Evolutionary conservation across 192 early-diverging fungal genomes (phyloP).

Genomic region (Coemansia sp.): DNA sequence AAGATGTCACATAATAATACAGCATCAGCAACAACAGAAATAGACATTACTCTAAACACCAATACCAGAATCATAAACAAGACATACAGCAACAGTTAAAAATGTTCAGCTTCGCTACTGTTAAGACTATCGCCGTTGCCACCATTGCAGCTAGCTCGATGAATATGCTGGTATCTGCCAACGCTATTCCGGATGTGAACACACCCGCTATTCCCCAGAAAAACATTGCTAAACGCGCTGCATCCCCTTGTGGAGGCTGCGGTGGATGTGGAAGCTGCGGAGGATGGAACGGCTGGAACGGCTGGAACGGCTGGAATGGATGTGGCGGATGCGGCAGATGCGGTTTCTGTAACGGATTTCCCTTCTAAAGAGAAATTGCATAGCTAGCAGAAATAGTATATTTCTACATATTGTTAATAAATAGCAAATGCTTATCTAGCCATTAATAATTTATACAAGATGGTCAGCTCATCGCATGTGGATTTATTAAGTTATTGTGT

Average conservation of each 20-base stretch:
- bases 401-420: too few relatives aligned
- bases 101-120: background rate
- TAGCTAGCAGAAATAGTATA: background rate
- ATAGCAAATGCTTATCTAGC: too few relatives aligned
- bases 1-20: background rate
- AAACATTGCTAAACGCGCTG: background rate
- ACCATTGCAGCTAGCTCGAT: background rate
- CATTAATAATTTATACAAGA: too few relatives aligned
- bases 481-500: too few relatives aligned
- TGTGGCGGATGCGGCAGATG: conserved; percentile 1
- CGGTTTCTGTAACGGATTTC: background rate
- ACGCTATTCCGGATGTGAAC: background rate
- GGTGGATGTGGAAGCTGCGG: background rate
- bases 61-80: background rate
- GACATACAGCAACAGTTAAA: too few relatives aligned
- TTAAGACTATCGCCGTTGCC: background rate
- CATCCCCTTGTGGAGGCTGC: conserved; percentile 2
- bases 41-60: background rate
- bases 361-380: background rate
- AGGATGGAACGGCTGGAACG: background rate
- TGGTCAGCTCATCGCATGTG: too few relatives aligned
- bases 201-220: background rate
- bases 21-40: background rate
- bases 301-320: conserved; percentile 1
- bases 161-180: background rate